Evolutionary conservation across 2,329 filamentous ascomycete genomes (phyloP).

Genomic region (Curvularia verruculosa): DNA sequence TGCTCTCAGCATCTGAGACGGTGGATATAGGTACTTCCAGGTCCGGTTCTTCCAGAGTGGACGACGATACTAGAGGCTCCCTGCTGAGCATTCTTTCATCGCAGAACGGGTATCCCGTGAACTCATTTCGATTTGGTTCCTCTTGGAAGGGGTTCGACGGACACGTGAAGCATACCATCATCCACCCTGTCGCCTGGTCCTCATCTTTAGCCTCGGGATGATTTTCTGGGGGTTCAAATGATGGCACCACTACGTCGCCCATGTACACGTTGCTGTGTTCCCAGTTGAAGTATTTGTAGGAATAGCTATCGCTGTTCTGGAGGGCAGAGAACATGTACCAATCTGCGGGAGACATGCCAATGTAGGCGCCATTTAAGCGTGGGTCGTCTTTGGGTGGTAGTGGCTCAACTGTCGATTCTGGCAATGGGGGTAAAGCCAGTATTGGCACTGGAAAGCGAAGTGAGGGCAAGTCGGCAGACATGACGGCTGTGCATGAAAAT

Average conservation of each 20-base stretch:
- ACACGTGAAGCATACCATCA: neutral
- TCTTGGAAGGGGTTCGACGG: neutral
- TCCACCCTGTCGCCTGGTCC: neutral
- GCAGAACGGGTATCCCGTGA: constrained; percentile 1
- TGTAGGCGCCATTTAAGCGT: neutral
- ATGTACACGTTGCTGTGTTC: neutral
- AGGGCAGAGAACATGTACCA: constrained; percentile 2
- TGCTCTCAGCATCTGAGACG: neutral
- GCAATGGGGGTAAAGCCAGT: neutral
- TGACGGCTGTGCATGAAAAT: neutral
- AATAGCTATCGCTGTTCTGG: neutral
- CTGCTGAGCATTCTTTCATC: neutral
- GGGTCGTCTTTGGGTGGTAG: neutral
- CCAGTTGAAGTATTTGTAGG: neutral
- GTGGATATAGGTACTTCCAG: neutral
- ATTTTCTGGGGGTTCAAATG: neutral
- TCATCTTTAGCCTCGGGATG: neutral
- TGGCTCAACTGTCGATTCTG: neutral
- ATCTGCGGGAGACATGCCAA: neutral
- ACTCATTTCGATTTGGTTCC: neutral
- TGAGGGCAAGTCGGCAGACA: neutral
- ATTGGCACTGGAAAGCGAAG: constrained; percentile 1
- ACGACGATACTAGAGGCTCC: neutral
- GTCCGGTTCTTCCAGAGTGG: neutral
- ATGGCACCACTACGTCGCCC: constrained; percentile 1